Evolutionary conservation across 2,329 filamentous ascomycete species (phyloP), one percentile per base, ranked within the genome.

Genomic region (Sporothrix luriei): DNA sequence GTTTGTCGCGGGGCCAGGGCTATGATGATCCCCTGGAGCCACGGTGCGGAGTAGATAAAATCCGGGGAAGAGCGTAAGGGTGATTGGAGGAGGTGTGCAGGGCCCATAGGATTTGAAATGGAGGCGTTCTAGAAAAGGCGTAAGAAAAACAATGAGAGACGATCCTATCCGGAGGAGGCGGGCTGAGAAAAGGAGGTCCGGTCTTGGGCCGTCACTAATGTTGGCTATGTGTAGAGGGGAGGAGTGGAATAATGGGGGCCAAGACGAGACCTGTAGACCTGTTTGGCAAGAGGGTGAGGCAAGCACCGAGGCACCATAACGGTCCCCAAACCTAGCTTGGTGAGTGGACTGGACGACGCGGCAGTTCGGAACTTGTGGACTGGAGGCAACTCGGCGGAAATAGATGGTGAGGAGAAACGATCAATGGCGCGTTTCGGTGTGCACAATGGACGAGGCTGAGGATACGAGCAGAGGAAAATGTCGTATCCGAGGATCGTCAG

Each of bases 21-120:
- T 62, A 16, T 65, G 57, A 43, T 65, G 59, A 55, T 69, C 38
- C 57, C 52, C 13, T 46, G 26, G 26, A 29, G n/a, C 38, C 48
- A 19, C 64, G 51, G 61, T 57, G 68, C 61, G 68, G 68, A 69
- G 68, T 7, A 69, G 68, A 29, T 33, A 55, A 66, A 69, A 66
- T 69, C 68, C 61, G 68, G 68, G 68, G 68, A 57, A 52, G 48
- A 24, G 54, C 4, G 38, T 26, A 40, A n/a, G 38, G n/a, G 57
- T 38, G 24, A 49, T 4, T 65, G 61, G 46, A 24, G n/a, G 38
- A n/a, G 67, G 16, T 16, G 9, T 9, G 38, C 11, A 43, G 46
- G 57, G 38, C 57, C 19, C 38, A 26, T 43, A 38, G 40, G 55
- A 38, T 40, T 29, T 29, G 16, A 19, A 38, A 19, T 57, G 33